Base-by-base conservation (phyloP, 2,329 filamentous ascomycete species). In the Madurella fahalii region DNA sequence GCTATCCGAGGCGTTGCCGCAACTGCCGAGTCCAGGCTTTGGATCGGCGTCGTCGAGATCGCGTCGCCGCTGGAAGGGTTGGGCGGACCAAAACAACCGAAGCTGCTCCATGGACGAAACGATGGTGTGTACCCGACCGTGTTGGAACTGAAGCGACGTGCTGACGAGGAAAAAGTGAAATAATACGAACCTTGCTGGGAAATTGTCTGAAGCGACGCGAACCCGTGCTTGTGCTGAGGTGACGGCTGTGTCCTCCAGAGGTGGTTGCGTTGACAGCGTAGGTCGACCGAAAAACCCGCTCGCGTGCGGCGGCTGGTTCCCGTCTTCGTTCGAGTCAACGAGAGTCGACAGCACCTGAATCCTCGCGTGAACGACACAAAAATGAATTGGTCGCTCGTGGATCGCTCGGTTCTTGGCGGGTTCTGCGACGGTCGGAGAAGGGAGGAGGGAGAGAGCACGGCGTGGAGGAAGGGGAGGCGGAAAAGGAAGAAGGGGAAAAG, bases 311-410 rank as follows among this genome's bases (percentile, higher is more conserved):
- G 51, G 48, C 54, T 53, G 52, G 50, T 47, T 56, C 47, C 52
- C 44, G 54, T 54, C 50, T 52, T 51, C 52, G 54, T 52, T 57
- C 61, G 51, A 62, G 54, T 54, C 54, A 58, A 56, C 53, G 58
- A 61, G 57, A 47, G 60, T 47, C 54, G 56, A 59, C 57, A 51
- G 54, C 57, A 65, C 59, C 62, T 45, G 62, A 65, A 68, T 65
- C 63, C 65, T 62, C 58, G 60, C 60, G 56, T 59, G 62, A 65
- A 67, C 69, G 65, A 69, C 68, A 63, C 70, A 71, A 70, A 71
- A 72, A 49, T 65, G 63, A 71, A 71, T 72, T 71, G 68, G 68
- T 63, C 67, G 69, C 56, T 62, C 59, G 62, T 63, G 57, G 58
- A 53, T 61, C 59, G 58, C 53, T 60, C 53, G 60, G 48, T 56